Evolutionary conservation across 2,329 filamentous ascomycete species (phyloP).

Genomic region (Hymenotorrendiella dingleyae): DNA sequence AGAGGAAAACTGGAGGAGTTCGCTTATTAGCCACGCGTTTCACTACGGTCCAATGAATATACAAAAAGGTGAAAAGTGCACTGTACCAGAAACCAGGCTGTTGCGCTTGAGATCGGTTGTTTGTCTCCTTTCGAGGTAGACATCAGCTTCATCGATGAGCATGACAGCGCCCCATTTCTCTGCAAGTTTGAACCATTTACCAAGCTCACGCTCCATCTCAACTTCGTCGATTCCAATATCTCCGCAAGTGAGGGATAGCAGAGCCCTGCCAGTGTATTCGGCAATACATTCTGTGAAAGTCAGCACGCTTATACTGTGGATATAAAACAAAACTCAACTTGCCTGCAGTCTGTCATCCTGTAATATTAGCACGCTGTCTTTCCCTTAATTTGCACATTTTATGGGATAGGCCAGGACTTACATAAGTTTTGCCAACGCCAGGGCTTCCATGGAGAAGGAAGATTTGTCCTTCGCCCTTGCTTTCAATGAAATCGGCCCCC

Average conservation of each 20-base stretch:
- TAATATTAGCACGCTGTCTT: no score
- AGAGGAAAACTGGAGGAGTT: conserved; percentile 63
- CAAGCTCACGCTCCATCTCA: background rate
- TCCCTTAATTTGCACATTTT: no score
- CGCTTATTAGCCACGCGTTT: no score
- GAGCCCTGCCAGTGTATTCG: background rate
- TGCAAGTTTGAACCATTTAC: conserved; percentile 42
- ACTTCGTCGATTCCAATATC: background rate
- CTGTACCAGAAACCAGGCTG: conserved; percentile 29
- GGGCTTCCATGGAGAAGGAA: background rate
- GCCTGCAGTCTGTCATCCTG: no score
- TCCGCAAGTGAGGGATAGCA: background rate
- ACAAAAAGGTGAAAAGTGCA: no score
- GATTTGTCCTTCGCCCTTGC: background rate
- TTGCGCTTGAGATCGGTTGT: conserved; percentile 34
- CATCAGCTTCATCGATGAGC: conserved; percentile 66
- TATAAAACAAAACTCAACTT: no score
- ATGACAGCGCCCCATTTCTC: conserved; percentile 67
- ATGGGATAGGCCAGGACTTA: background rate
- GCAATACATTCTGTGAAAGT: background rate
- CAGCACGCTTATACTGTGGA: no score
- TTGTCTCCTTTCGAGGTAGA: conserved; percentile 37
- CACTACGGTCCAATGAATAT: no score
- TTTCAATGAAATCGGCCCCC: background rate
- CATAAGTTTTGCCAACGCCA: background rate